Evolutionary conservation across 2,329 filamentous ascomycete genomes (phyloP).

Genomic region (Trichocomaceae sp.): DNA sequence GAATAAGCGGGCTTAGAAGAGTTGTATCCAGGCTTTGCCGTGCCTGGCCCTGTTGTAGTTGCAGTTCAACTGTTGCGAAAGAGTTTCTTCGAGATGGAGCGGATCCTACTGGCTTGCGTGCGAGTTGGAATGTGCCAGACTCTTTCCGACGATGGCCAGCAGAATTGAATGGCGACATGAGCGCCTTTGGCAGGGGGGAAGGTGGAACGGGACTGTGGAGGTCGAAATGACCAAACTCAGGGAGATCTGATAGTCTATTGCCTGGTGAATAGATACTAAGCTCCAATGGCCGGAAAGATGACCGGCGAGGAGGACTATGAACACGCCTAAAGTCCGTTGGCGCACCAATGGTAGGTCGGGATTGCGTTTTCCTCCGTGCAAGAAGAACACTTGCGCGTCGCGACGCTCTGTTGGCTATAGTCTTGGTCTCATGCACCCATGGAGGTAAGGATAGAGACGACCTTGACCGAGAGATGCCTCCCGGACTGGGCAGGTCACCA

Average conservation of each 20-base stretch:
- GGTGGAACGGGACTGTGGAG: slow-evolving; percentile 25
- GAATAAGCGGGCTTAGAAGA: slow-evolving; percentile 8
- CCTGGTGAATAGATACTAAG: slow-evolving; percentile 42
- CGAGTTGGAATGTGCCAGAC: slow-evolving; percentile 24
- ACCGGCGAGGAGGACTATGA: slow-evolving; percentile 16
- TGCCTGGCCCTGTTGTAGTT: slow-evolving; percentile 8
- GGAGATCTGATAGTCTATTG: slow-evolving; percentile 40
- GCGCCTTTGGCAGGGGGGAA: slow-evolving; percentile 29
- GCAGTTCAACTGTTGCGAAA: slow-evolving; percentile 10
- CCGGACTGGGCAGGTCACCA: slow-evolving; percentile 34
- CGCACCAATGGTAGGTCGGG: slow-evolving; percentile 34
- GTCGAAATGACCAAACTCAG: slow-evolving; percentile 37
- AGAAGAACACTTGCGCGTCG: slow-evolving; percentile 34
- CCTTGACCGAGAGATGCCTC: slow-evolving; percentile 24
- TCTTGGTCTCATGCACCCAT: slow-evolving; percentile 35
- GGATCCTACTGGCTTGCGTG: slow-evolving; percentile 35
- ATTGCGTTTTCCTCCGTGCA: slow-evolving; percentile 28
- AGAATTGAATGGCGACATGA: slow-evolving; percentile 21
- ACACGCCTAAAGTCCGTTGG: slow-evolving; percentile 39
- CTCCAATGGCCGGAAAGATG: slow-evolving; percentile 38
- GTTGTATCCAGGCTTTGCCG: slow-evolving; percentile 5
- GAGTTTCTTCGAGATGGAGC: slow-evolving; percentile 17
- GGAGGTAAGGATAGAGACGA: slow-evolving; percentile 28
- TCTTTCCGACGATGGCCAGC: slow-evolving; percentile 18
- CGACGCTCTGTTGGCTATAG: slow-evolving; percentile 33